phyloP scores from a whole-genome alignment of 2,329 filamentous ascomycete species.

The Alternaria panax region DNA sequence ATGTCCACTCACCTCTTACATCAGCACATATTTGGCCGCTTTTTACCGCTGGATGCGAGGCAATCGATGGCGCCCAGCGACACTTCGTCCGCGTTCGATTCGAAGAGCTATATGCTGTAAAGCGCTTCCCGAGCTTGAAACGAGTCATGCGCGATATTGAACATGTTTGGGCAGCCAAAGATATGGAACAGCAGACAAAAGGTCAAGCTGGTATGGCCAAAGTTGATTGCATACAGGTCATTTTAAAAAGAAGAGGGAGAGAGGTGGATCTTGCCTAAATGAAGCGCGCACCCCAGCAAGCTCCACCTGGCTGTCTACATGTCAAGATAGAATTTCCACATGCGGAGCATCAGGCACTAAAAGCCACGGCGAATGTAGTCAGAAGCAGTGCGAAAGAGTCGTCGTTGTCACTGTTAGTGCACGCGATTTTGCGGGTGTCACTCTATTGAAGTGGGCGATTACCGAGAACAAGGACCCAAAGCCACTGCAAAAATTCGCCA shows the following conservation, averaged over 20 bases:
- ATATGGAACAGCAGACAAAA: constrained; percentile 30
- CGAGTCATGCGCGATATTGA: constrained; percentile 40
- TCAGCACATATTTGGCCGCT: constrained; percentile 45
- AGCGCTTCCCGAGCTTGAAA: constrained; percentile 35
- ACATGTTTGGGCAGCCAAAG: constrained; percentile 41
- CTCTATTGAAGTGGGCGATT: too few relatives aligned
- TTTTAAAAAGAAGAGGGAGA: constrained; percentile 31
- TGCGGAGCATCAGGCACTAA: too few relatives aligned
- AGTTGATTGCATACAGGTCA: constrained; percentile 45
- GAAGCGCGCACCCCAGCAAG: too few relatives aligned
- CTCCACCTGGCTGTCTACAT: too few relatives aligned
- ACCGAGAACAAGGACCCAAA: too few relatives aligned
- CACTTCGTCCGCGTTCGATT: constrained; percentile 39
- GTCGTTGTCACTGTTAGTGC: too few relatives aligned
- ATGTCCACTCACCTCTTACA: constrained; percentile 31
- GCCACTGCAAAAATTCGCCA: too few relatives aligned
- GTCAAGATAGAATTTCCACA: too few relatives aligned
- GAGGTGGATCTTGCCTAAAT: constrained; percentile 41
- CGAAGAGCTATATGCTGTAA: constrained; percentile 30
- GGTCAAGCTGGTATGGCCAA: constrained; percentile 37
- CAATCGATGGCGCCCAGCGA: constrained; percentile 27
- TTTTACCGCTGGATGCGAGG: constrained; percentile 43
- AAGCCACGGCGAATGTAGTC: too few relatives aligned
- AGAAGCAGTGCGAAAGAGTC: too few relatives aligned
- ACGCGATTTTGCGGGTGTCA: too few relatives aligned